Percentiles rank a stretch among this genome's conserved stretches.
Conservation (phyloP, 495 filamentous ascomycete genomes). For the Aspergillus affinis region DNA sequence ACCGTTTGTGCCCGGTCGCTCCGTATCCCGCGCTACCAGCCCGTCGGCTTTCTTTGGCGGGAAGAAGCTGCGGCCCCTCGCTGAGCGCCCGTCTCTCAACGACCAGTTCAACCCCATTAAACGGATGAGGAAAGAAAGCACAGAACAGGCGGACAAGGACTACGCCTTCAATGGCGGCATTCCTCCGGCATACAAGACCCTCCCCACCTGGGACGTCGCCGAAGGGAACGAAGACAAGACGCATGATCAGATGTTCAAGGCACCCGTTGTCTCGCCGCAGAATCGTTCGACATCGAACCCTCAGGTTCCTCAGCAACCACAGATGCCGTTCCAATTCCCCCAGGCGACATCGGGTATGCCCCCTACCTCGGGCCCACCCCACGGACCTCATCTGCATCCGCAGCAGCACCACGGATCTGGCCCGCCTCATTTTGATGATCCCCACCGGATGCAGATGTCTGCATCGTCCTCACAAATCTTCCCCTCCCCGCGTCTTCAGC, state of each 20-base stretch:
- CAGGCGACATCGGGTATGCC: conserved; percentile 45
- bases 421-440: conserved; percentile 67
- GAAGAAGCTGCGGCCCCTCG: conserved; percentile 58
- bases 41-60: conserved; percentile 54
- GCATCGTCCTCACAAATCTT: conserved; percentile 74
- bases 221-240: conserved; percentile 65
- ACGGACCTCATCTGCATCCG: conserved; percentile 63
- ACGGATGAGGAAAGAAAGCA: conserved; percentile 61
- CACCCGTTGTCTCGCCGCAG: conserved; percentile 60
- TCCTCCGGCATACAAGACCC: conserved; percentile 72
- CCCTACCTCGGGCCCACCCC: conserved; percentile 54
- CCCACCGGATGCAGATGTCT: conserved; percentile 83
- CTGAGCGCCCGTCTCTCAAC: conserved; percentile 60
- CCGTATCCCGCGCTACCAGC: conserved; percentile 51
- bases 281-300: conserved; percentile 60
- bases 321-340: conserved; percentile 66
- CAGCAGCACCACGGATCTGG: conserved; percentile 64
- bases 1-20: conserved; percentile 49
- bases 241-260: conserved; percentile 76
- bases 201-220: conserved; percentile 71
- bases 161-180: conserved; percentile 70
- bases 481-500: conserved; percentile 75
- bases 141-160: conserved; percentile 47
- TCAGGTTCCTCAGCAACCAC: conserved; percentile 71
- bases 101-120: conserved; percentile 73